Conservation (phyloP, 805 yeast species). For the Saturnispora sanitii region DNA sequence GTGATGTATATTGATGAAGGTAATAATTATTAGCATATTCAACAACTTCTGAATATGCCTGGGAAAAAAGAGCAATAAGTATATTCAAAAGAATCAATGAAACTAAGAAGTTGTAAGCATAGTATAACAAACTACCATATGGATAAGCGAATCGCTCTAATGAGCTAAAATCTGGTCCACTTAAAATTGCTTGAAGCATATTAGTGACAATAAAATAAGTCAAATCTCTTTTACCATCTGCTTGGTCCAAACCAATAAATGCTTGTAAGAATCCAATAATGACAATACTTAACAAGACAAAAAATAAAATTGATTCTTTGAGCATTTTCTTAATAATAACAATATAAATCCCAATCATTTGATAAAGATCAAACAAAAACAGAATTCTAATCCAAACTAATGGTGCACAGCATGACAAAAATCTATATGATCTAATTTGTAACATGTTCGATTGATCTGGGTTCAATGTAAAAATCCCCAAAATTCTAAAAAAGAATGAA, state of each 20-base stretch:
- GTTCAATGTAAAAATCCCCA: constrained; percentile 27
- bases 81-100: constrained; percentile 71
- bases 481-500: constrained; percentile 47
- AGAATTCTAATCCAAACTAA: constrained; percentile 76
- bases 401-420: constrained; percentile 75
- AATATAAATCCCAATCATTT: constrained; percentile 81
- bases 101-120: constrained; percentile 66
- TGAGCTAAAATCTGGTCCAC: constrained; percentile 62
- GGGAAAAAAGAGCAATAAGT: constrained; percentile 74
- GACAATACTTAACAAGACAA: constrained; percentile 59
- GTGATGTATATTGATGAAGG: constrained; percentile 74
- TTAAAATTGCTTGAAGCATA: constrained; percentile 62
- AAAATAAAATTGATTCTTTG: constrained; percentile 78
- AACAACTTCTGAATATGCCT: constrained; percentile 72
- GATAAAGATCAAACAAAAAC: constrained; percentile 66
- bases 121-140: constrained; percentile 71
- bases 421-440: constrained; percentile 42
- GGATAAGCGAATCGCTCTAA: constrained; percentile 73
- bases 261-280: constrained; percentile 80
- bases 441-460: constrained; percentile 18
- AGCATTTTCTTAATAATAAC: constrained; percentile 79
- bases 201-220: constrained; percentile 54
- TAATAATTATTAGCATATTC: constrained; percentile 80
- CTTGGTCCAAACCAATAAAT: constrained; percentile 75
- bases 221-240: constrained; percentile 76